phyloP scores from a whole-genome alignment of 495 filamentous ascomycete genomes.

The Emericellopsis terricola region DNA sequence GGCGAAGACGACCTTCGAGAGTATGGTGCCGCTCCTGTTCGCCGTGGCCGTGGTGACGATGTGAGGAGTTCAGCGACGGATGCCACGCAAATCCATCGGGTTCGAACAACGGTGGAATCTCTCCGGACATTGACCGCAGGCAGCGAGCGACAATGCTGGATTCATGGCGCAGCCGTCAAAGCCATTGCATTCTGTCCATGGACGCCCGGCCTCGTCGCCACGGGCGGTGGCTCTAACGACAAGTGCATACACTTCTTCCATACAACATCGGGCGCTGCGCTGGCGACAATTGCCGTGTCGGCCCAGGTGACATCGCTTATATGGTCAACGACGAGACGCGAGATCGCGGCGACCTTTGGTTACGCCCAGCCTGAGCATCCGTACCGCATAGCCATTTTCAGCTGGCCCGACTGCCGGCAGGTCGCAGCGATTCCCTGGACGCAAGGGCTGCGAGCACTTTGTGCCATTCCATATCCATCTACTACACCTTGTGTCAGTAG shows the following conservation, averaged over 20 bases:
- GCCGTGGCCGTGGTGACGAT: not conserved
- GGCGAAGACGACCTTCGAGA: not conserved
- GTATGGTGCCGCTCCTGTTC: not conserved
- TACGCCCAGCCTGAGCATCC: constrained; percentile 91
- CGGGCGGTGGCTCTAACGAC: constrained; percentile 86
- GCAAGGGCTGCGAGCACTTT: constrained; percentile 62
- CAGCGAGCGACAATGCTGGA: constrained; percentile 52
- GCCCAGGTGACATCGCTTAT: constrained; percentile 88
- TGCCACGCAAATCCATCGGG: not conserved
- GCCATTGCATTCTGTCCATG: constrained; percentile 96
- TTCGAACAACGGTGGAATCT: not conserved
- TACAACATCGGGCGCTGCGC: constrained; percentile 61
- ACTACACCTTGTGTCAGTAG: constrained; percentile 23
- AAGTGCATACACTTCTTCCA: constrained; percentile 94
- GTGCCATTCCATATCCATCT: constrained; percentile 50
- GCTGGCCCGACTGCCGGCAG: constrained; percentile 84
- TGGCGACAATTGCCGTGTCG: constrained; percentile 81
- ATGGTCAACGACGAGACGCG: constrained; percentile 71
- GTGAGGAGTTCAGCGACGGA: not conserved
- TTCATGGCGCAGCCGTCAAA: constrained; percentile 80
- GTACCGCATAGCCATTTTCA: constrained; percentile 81
- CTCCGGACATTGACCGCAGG: constrained; percentile 13
- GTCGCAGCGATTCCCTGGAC: constrained; percentile 81
- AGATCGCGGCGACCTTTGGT: constrained; percentile 87
- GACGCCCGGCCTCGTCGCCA: constrained; percentile 74